These are phyloP conservation scores for Sporothrix variecibatus DNA, from an alignment of 2,329 filamentous ascomycete genomes.

Conservation along the genomic window DNA sequence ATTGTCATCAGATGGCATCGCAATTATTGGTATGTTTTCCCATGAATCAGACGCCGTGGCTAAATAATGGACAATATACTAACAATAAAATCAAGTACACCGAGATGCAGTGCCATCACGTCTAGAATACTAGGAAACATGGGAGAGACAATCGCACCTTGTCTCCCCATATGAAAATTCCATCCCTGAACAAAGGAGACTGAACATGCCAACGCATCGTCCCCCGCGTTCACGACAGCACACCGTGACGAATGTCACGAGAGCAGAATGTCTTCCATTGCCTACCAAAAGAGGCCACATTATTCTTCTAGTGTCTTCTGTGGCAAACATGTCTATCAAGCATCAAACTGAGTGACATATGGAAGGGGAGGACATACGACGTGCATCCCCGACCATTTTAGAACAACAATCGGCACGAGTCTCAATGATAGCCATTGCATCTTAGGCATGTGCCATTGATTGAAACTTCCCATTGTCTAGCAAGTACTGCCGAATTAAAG, in stretches of 20 bases:
- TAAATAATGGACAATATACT: neutral
- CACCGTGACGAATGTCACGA: neutral
- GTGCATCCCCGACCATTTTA: too few species aligned
- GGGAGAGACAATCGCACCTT: neutral
- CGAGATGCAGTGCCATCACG: neutral
- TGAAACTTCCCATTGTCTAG: neutral
- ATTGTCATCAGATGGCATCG: neutral
- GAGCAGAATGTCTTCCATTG: neutral
- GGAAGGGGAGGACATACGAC: too few species aligned
- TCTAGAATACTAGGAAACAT: neutral
- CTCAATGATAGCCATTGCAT: neutral
- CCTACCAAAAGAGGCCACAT: neutral
- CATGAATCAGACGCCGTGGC: neutral
- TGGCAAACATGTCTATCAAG: neutral
- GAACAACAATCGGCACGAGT: neutral
- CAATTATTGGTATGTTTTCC: neutral
- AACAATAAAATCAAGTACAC: neutral
- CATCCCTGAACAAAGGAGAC: neutral
- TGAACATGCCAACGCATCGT: neutral
- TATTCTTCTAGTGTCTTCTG: neutral
- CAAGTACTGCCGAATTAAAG: neutral
- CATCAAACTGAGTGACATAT: neutral
- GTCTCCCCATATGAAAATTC: neutral
- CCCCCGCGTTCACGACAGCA: neutral
- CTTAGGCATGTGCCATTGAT: neutral